phyloP scores from a whole-genome alignment of 2,329 filamentous ascomycete genomes.

The Leptographium galeiforme region DNA sequence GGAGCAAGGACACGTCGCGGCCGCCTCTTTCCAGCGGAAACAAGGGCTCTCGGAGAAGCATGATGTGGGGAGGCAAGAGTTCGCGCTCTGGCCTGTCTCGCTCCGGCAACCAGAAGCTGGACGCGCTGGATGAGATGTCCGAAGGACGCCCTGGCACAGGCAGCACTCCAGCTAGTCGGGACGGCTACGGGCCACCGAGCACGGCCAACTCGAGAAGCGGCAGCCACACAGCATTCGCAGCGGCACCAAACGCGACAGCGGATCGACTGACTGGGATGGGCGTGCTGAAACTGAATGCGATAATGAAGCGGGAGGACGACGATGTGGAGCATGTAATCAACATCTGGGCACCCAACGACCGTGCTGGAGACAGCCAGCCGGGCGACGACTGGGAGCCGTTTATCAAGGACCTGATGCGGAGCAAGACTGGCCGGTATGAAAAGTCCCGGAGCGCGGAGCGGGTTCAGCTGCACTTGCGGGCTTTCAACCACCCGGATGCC shows the following conservation, averaged over 20 bases:
- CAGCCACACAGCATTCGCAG: conserved; percentile 7
- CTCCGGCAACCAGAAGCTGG: conserved; percentile 32
- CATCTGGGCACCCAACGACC: conserved; percentile 57
- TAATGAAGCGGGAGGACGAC: conserved; percentile 57
- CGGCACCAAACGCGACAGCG: conserved; percentile 28
- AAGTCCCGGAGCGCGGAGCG: conserved; percentile 61
- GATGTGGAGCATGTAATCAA: conserved; percentile 64
- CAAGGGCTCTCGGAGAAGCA: conserved; percentile 45
- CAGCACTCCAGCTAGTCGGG: conserved; percentile 27
- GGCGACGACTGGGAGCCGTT: conserved; percentile 60
- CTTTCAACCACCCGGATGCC: conserved; percentile 65
- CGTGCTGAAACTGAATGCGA: conserved; percentile 58
- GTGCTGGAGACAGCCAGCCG: conserved; percentile 40
- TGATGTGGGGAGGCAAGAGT: conserved; percentile 57
- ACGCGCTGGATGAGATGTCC: conserved; percentile 40
- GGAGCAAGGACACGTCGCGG: conserved; percentile 25
- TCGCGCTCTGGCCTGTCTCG: conserved; percentile 41
- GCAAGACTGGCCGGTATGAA: conserved; percentile 59
- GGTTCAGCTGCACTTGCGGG: conserved; percentile 64
- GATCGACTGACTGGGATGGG: conserved; percentile 65
- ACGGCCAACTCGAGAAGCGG: conserved; percentile 37
- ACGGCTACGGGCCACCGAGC: conserved; percentile 34
- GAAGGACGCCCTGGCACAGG: conserved; percentile 24
- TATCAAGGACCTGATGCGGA: conserved; percentile 60
- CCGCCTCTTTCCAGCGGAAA: conserved; percentile 34